phyloP scores from a whole-genome alignment of 176 grass and related monocot genomes.

The Lolium rigidum region DNA sequence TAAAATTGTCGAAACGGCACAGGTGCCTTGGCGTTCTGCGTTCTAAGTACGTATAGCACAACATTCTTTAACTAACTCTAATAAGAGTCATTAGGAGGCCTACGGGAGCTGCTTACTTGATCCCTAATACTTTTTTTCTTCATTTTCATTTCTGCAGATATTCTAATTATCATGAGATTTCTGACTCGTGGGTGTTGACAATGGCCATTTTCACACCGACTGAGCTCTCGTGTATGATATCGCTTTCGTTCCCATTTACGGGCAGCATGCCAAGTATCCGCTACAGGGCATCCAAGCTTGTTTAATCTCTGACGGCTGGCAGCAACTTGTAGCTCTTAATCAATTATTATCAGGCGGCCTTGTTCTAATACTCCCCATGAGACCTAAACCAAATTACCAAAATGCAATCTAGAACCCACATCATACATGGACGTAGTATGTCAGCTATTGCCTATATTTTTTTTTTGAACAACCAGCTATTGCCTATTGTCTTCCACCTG shows the following conservation, averaged over 20 bases:
- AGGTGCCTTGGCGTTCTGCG: neutral
- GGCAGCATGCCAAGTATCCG: neutral
- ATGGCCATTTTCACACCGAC: neutral
- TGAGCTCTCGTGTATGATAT: neutral
- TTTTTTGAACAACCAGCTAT: too few species aligned
- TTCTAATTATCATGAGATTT: neutral
- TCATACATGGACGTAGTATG: neutral
- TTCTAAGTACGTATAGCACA: slow-evolving; percentile 30
- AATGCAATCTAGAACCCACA: neutral
- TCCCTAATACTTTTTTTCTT: neutral
- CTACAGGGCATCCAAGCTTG: neutral
- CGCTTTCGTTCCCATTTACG: neutral
- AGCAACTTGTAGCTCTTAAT: neutral
- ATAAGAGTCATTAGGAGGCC: neutral
- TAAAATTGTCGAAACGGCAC: neutral
- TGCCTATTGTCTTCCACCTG: too few species aligned
- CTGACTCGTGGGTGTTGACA: neutral
- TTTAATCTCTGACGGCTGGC: neutral
- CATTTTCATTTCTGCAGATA: neutral
- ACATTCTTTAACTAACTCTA: neutral
- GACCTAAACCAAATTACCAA: neutral
- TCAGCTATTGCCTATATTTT: too few species aligned
- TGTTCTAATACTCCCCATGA: neutral
- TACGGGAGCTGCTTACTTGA: slow-evolving; percentile 23
- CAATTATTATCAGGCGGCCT: neutral